Base-by-base conservation (phyloP, 2,329 filamentous ascomycete species). In the Sclerotinia nivalis region DNA sequence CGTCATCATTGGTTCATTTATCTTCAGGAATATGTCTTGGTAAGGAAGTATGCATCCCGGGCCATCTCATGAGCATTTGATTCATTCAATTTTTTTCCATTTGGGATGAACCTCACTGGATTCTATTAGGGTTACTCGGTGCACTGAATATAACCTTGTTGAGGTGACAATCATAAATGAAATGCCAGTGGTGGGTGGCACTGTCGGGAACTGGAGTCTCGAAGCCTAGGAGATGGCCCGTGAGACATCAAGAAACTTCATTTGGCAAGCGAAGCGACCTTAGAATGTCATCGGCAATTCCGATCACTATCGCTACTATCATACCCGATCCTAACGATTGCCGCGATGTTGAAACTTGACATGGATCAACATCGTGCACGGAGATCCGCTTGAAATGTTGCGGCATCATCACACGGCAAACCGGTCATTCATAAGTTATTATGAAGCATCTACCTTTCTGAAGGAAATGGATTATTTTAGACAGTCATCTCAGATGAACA, bases 291-390 rank as follows among this genome's bases (percentile, higher is more conserved):
- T 52, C 2, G 45, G 18, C 6, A 18, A 37, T 28, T 64, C 25
- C 25, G 43, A 37, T 34, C 28, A 25, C 28, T 64, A 25, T 43
- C 18, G 37, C 62, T 18, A 6, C n/a, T 37, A 31, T 37, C 2
- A 40, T 43, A 18, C 15, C 34, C 31, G 20, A 34, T 31, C 31
- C 40, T n/a, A 43, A 64, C 6, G 15, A 25, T 34, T 37, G n/a
- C 40, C 25, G 49, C 49, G 40, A 25, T 37, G 15, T 54, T 69
- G 67, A 69, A 64, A 64, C 67, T 34, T 37, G 55, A 49, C 58
- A 69, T 25, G 25, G 25, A 69, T 64, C 40, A 15, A 40, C 22
- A 47, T 64, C 15, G 15, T 28, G 67, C 67, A 64, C 58, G 22
- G n/a, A 49, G 49, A 15, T 37, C 12, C 15, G 20, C 45, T 58